phyloP scores from a whole-genome alignment of 1,139 yeast species.

The Hyphopichia khmerensis region DNA sequence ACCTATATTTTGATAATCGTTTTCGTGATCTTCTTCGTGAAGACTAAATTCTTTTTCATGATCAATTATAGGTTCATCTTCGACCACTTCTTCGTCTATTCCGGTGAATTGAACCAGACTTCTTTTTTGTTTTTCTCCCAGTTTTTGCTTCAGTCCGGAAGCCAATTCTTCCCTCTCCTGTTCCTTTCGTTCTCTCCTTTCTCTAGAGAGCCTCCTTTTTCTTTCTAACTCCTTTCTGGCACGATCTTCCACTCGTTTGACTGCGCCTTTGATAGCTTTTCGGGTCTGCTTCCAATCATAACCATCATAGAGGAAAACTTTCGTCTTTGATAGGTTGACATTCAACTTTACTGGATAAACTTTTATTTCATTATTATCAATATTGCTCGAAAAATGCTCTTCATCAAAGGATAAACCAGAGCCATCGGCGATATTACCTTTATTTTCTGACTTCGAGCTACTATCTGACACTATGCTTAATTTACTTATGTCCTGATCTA shows the following conservation, averaged over 20 bases:
- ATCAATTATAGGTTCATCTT: background rate
- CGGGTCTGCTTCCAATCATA: constrained; percentile 89
- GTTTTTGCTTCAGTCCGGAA: background rate
- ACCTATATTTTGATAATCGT: constrained; percentile 40
- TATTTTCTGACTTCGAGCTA: background rate
- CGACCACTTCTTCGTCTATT: background rate
- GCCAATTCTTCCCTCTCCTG: background rate
- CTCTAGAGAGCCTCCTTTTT: constrained; percentile 7
- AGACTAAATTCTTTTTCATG: constrained; percentile 8
- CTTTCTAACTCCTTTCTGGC: constrained; percentile 25
- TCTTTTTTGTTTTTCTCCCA: background rate
- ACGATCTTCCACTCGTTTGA: constrained; percentile 56
- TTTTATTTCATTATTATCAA: constrained; percentile 5
- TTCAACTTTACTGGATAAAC: constrained; percentile 31
- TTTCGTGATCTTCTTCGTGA: constrained; percentile 16
- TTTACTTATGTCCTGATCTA: background rate
- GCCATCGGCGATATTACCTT: background rate
- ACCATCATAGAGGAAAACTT: constrained; percentile 76
- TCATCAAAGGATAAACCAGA: constrained; percentile 30
- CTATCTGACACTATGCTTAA: background rate
- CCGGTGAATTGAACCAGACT: constrained; percentile 7
- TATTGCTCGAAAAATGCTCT: constrained; percentile 41
- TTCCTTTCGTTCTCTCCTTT: constrained; percentile 3
- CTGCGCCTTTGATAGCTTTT: constrained; percentile 59
- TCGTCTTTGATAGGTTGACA: constrained; percentile 36